These are phyloP conservation scores for Neurospora sp. DNA, from an alignment of 495 filamentous ascomycete genomes.

Conservation along the genomic window DNA sequence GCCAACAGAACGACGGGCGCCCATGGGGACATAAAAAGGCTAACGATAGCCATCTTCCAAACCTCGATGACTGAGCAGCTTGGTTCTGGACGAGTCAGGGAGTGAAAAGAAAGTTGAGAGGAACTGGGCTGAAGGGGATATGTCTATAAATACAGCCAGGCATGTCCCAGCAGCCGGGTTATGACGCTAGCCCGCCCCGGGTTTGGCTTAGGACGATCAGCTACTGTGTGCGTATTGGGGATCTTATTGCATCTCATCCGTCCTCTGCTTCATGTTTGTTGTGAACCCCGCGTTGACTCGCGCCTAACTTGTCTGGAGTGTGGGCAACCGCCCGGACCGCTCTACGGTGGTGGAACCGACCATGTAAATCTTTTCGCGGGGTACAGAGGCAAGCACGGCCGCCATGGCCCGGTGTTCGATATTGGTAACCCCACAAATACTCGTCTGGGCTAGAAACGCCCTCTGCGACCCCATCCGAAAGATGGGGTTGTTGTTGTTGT, in stretches of 20 bases:
- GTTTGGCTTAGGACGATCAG: not conserved
- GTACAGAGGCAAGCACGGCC: not conserved
- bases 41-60: conserved; percentile 27
- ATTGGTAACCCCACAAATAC: not conserved
- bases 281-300: not conserved
- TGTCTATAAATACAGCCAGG: not conserved
- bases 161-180: not conserved
- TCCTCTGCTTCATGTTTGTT: not conserved
- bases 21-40: conserved; percentile 40
- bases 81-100: not conserved
- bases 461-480: too few relatives aligned
- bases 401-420: too few relatives aligned
- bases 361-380: not conserved
- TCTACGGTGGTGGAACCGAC: not conserved
- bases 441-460: too few relatives aligned
- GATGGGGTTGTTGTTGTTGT: too few relatives aligned
- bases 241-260: not conserved
- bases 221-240: not conserved
- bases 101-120: not conserved
- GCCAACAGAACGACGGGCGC: conserved; percentile 36
- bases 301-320: not conserved
- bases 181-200: not conserved
- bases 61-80: not conserved
- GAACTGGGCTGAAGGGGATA: not conserved
- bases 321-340: not conserved